Evolutionary conservation across 257 asterid species (phyloP).

Genomic region (Petrea volubilis): DNA sequence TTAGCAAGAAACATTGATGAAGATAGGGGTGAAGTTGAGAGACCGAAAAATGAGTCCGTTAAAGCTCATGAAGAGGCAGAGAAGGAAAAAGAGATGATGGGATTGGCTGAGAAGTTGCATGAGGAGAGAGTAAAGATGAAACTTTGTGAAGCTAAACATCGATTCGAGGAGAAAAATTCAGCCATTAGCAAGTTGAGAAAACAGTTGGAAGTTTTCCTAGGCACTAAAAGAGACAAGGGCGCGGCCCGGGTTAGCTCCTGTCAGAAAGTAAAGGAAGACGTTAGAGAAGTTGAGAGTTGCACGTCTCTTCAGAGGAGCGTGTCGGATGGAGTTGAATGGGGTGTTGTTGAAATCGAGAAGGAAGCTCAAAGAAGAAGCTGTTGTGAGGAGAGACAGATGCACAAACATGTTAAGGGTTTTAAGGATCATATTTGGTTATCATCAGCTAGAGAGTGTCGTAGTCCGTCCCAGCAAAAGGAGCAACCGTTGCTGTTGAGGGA

Average conservation of each 20-base stretch:
- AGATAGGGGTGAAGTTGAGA: conserved; percentile 45
- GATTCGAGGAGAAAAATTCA: conserved; percentile 58
- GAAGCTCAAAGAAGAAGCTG: conserved; percentile 54
- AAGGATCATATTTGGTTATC: conserved; percentile 50
- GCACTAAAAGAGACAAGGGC: conserved; percentile 46
- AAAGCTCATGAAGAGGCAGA: conserved; percentile 55
- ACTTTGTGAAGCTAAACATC: conserved; percentile 54
- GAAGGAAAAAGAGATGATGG: conserved; percentile 63
- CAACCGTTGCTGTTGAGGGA: conserved; percentile 46
- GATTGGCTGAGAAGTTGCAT: conserved; percentile 49
- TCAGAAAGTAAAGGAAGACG: conserved; percentile 30
- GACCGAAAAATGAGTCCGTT: conserved; percentile 50
- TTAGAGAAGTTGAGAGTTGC: conserved; percentile 42
- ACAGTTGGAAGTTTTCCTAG: conserved; percentile 73
- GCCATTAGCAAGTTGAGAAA: conserved; percentile 69
- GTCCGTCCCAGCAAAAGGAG: conserved; percentile 56
- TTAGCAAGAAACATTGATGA: conserved; percentile 60
- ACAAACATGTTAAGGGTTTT: conserved; percentile 51
- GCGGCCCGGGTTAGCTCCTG: conserved; percentile 33
- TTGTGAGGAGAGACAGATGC: conserved; percentile 45
- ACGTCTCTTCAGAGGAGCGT: conserved; percentile 51
- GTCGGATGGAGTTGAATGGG: conserved; percentile 50
- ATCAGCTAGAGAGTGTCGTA: conserved; percentile 31
- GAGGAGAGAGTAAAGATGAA: conserved; percentile 60
- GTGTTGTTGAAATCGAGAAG: conserved; percentile 44